Conservation (phyloP, 257 asterid species). For the Solanum tarapatanum region DNA sequence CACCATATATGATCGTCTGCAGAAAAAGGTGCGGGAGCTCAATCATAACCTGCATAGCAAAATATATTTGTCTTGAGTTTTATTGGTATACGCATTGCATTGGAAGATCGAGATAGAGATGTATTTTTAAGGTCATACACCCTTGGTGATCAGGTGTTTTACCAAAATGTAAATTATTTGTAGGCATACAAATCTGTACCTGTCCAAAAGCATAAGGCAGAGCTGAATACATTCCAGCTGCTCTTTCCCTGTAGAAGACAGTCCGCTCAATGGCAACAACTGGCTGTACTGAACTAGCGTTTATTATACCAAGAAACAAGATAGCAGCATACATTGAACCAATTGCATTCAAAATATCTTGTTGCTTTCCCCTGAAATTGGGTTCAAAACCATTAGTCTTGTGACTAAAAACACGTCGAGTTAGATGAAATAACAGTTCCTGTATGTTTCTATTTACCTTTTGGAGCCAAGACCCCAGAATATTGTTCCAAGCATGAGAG, state of each 20-base stretch:
- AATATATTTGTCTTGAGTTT: neutral
- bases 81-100: neutral
- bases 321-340: constrained; percentile 83
- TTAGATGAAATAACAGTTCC: neutral
- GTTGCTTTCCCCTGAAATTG: constrained; percentile 31
- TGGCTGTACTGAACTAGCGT: constrained; percentile 66
- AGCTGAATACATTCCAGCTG: constrained; percentile 91
- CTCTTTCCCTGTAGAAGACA: constrained; percentile 77
- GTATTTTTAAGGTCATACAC: neutral
- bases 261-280: constrained; percentile 68
- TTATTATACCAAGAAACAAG: constrained; percentile 55
- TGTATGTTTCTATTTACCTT: constrained; percentile 24
- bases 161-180: too few relatives aligned
- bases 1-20: constrained; percentile 46
- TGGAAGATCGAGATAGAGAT: neutral
- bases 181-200: constrained; percentile 14
- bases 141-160: neutral
- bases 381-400: neutral
- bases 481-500: constrained; percentile 61
- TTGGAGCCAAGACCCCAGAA: constrained; percentile 65
- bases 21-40: constrained; percentile 58
- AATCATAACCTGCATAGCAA: constrained; percentile 35
- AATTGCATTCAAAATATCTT: constrained; percentile 68
- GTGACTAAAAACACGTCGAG: neutral
- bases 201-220: constrained; percentile 81